phyloP scores from a whole-genome alignment of 129 eudicot species.

The Smallanthus sonchifolius region DNA sequence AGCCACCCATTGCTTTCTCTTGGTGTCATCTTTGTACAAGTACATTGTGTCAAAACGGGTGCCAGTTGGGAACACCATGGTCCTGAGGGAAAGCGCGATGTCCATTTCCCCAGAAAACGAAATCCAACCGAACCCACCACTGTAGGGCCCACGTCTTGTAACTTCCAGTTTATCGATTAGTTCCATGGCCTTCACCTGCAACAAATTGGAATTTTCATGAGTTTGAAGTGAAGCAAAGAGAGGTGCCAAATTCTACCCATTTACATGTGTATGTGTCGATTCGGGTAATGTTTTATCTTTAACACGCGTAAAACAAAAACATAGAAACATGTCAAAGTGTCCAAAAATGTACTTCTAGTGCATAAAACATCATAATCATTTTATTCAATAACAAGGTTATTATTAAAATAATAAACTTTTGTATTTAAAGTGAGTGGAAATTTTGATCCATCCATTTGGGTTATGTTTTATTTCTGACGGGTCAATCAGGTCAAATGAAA shows the following conservation, averaged over 20 bases:
- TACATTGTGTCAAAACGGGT: constrained; percentile 68
- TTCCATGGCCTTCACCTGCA: constrained; percentile 88
- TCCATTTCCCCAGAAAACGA: constrained; percentile 85
- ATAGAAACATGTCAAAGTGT: background rate
- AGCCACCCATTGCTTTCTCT: constrained; percentile 78
- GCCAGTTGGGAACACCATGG: constrained; percentile 70
- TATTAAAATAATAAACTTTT: too few species aligned
- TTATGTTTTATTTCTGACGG: too few species aligned
- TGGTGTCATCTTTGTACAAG: constrained; percentile 46
- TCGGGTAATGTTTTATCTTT: background rate
- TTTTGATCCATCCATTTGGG: too few species aligned
- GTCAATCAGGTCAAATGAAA: background rate
- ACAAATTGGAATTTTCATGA: background rate
- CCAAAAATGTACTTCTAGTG: background rate
- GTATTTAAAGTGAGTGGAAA: background rate
- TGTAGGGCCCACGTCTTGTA: constrained; percentile 79
- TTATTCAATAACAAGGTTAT: background rate
- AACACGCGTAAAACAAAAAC: background rate
- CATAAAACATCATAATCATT: background rate
- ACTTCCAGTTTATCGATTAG: constrained; percentile 70
- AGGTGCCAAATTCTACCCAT: background rate
- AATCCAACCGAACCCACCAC: constrained; percentile 84
- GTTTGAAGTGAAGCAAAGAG: background rate
- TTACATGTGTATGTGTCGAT: background rate
- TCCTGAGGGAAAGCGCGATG: constrained; percentile 61